Evolutionary conservation across 306 rosid genomes (phyloP).

Genomic region (Casuarina glauca): DNA sequence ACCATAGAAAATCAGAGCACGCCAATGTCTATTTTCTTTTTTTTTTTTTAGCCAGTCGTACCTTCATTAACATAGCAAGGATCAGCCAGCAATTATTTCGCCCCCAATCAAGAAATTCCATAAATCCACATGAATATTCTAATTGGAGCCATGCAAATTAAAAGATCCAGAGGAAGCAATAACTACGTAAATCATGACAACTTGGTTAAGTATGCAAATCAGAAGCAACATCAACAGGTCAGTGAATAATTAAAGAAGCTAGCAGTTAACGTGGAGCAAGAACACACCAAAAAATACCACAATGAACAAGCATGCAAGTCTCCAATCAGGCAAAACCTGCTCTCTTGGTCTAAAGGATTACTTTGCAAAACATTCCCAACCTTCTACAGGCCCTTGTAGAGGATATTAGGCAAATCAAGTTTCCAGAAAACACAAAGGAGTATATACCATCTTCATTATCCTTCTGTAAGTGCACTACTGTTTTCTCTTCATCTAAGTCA

Average conservation of each 20-base stretch:
- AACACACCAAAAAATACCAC: background rate
- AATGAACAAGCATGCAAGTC: background rate
- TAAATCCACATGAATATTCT: background rate
- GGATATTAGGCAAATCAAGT: slow-evolving; percentile 13
- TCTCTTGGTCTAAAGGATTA: background rate
- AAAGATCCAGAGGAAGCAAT: background rate
- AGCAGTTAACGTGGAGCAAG: background rate
- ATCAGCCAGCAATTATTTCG: background rate
- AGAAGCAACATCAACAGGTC: background rate
- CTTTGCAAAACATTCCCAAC: background rate
- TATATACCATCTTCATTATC: slow-evolving; percentile 50
- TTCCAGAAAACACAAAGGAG: slow-evolving; percentile 13
- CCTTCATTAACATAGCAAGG: background rate
- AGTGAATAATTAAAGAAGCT: background rate
- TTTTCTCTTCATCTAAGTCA: slow-evolving; percentile 31
- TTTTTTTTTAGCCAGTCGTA: slow-evolving; percentile 2
- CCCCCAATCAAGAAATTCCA: slow-evolving; percentile 18
- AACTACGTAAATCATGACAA: background rate
- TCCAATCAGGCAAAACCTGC: background rate
- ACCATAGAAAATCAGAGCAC: too few species aligned
- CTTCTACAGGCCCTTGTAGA: slow-evolving; percentile 4
- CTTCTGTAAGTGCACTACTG: slow-evolving; percentile 32
- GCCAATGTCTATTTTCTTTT: too few species aligned
- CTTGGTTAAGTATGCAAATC: background rate
- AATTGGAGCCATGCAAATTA: background rate